phyloP scores from a whole-genome alignment of 495 filamentous ascomycete species.

The Penicillium soppii region DNA sequence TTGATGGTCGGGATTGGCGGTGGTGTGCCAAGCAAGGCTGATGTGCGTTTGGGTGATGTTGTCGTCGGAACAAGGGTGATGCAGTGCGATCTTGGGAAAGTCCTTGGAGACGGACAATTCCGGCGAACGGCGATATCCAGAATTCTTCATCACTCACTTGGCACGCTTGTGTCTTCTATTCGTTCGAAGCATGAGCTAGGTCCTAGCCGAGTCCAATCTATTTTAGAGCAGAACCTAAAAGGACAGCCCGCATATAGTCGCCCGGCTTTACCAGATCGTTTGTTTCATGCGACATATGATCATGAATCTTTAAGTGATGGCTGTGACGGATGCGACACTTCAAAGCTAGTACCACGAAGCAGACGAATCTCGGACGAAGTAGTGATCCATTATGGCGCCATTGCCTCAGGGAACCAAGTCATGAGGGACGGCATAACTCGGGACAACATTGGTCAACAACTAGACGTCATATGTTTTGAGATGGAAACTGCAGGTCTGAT shows the following conservation, averaged over 20 bases:
- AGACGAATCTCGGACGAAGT: not conserved
- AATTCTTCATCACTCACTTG: conserved; percentile 9
- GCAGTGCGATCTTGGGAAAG: conserved; percentile 43
- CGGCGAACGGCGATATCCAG: conserved; percentile 14
- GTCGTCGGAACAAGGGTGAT: conserved; percentile 39
- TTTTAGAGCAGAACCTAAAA: conserved; percentile 21
- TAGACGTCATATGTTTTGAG: not conserved
- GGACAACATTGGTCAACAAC: not conserved
- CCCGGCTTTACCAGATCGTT: conserved; percentile 15
- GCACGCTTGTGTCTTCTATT: conserved; percentile 19
- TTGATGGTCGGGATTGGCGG: conserved; percentile 35
- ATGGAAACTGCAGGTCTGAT: not conserved
- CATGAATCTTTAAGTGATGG: not conserved
- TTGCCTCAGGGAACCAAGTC: not conserved
- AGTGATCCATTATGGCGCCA: not conserved
- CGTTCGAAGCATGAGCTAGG: conserved; percentile 20
- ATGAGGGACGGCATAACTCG: not conserved
- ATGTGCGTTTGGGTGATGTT: conserved; percentile 34
- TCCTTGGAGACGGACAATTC: conserved; percentile 11
- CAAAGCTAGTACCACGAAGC: not conserved
- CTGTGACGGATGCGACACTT: not conserved
- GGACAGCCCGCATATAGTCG: conserved; percentile 3
- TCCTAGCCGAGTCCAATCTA: conserved; percentile 15
- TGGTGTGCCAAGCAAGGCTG: conserved; percentile 23
- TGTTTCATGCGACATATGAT: conserved; percentile 19